Evolutionary conservation across 1,284 basidiomycete genomes (phyloP).

Genomic region (Sporisorium reilianum): DNA sequence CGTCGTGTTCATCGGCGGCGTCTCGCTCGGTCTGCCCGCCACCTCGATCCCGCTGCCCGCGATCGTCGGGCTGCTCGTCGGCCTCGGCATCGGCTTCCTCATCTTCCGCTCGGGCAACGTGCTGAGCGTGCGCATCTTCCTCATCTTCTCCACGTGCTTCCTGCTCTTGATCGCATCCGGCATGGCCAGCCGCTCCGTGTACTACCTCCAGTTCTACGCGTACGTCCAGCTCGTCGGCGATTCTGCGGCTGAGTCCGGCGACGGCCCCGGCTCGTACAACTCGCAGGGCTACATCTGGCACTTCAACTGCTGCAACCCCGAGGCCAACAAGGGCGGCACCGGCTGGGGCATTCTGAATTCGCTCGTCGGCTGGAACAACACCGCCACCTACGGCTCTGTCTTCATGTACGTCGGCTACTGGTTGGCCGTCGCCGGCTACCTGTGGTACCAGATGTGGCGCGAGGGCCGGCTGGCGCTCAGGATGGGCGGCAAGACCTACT

Average conservation of each 20-base stretch:
- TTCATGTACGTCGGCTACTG: constrained; percentile 64
- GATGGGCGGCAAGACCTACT: constrained; percentile 28
- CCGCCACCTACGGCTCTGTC: constrained; percentile 57
- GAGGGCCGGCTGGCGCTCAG: constrained; percentile 44
- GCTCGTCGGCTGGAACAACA: constrained; percentile 67
- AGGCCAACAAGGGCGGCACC: constrained; percentile 70
- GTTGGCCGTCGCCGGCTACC: constrained; percentile 52
- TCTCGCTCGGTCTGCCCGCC: constrained; percentile 64
- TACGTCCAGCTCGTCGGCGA: constrained; percentile 63
- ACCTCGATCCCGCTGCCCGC: constrained; percentile 66
- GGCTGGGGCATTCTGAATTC: constrained; percentile 66
- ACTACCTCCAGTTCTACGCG: constrained; percentile 64
- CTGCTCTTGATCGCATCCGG: constrained; percentile 65
- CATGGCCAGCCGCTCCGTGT: constrained; percentile 60
- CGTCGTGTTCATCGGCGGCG: constrained; percentile 67
- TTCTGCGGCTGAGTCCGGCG: constrained; percentile 57
- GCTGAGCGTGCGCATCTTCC: constrained; percentile 54
- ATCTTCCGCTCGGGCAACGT: constrained; percentile 61
- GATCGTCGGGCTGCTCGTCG: constrained; percentile 59
- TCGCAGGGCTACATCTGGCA: constrained; percentile 62
- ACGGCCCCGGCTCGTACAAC: constrained; percentile 62
- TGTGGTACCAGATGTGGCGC: constrained; percentile 51
- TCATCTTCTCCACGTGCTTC: constrained; percentile 61
- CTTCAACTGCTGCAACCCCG: constrained; percentile 85
- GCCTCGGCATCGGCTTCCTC: constrained; percentile 56